Evolutionary conservation across 164 flowering plant species (phyloP), one percentile per base, ranked within the genome.

Genomic region (Nymphaea colorata): DNA sequence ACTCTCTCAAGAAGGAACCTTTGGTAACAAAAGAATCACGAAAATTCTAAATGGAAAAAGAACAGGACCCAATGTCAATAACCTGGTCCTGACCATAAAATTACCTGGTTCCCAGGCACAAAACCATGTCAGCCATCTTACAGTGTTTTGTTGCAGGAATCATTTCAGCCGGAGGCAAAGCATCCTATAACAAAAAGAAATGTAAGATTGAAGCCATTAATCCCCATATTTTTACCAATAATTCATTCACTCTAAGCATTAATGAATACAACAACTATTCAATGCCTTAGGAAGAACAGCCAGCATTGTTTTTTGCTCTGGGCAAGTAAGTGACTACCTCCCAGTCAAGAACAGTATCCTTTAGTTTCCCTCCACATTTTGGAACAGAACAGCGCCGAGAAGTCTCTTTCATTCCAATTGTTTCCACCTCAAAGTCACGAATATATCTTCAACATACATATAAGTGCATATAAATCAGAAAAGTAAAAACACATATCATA

Each of bases 321-420:
- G 36, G 1, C 1, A 25, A 1, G 53, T 45, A 45, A 45, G 53
- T n/a, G 36, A 25, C 36, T 85, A 90, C 99, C 93, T 94, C 98
- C 99, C 99, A 94, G 65, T 94, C 99, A 82, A 94, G 96, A 77
- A 94, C 99, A 18, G 96, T 84, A 74, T 94, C 99, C 82, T 68
- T 86, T 64, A 94, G 87, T 79, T 79, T 88, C 64, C 83, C 79
- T 53, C 88, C 84, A 79, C 99, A 94, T 3, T 78, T 72, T 51
- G 41, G 70, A 76, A 73, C 71, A 43, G 90, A 81, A 71, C 99
- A 94, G 57, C 90, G 87, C 3, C 99, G 73, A 59, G 93, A 76
- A 43, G 99, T 94, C 71, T 91, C 91, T 87, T 91, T 94, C 83
- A 94, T 72, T 71, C 99, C 99, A 71, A 94, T 90, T 51, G 99